Evolutionary conservation across 129 eudicot species (phyloP), one percentile per base, ranked within the genome.

Genomic region (Kitagawia praeruptora): DNA sequence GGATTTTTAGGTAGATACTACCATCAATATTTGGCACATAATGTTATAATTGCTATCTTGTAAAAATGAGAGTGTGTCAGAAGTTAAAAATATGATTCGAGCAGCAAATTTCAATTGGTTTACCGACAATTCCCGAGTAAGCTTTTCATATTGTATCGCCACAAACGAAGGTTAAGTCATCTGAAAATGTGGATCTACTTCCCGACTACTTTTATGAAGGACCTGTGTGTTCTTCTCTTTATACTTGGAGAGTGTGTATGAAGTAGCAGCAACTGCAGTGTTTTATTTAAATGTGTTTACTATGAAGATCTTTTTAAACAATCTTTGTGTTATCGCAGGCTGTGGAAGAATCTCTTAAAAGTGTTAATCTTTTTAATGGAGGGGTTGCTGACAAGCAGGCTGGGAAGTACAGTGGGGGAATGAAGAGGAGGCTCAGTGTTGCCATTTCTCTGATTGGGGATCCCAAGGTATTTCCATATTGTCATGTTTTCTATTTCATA

Each of bases 371-470:
- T 67, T 95, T 88, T 79, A 81, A 86, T 16, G 98, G 96, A 46
- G 97, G 97, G 44, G 97, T 95, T 86, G 97, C 90, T 63, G 98
- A 95, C 83, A 95, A 92, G 78, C 88, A 87, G 81, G 87, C 98
- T 7, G 91, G 94, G 73, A 95, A 92, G 82, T 95, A 92, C 75
- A 95, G 98, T 86, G 97, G 97, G 74, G 98, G 98, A 73, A 95
- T 95, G 97, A 95, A 92, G 85, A 89, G 97, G 86, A 90, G 98
- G 85, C 97, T 95, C 27, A 95, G 98, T 83, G 98, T 95, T 73
- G 98, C 98, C 61, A 95, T 95, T 82, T 95, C 98, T 67, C 83
- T 95, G 49, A 95, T 95, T 64, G 98, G 98, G 75, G 93, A 95
- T 87, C 98, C 98, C 66, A 92, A 90, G 85, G 98, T 91, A 88